Conservation (phyloP, 495 filamentous ascomycete species). For the Tetracladium setigerum region DNA sequence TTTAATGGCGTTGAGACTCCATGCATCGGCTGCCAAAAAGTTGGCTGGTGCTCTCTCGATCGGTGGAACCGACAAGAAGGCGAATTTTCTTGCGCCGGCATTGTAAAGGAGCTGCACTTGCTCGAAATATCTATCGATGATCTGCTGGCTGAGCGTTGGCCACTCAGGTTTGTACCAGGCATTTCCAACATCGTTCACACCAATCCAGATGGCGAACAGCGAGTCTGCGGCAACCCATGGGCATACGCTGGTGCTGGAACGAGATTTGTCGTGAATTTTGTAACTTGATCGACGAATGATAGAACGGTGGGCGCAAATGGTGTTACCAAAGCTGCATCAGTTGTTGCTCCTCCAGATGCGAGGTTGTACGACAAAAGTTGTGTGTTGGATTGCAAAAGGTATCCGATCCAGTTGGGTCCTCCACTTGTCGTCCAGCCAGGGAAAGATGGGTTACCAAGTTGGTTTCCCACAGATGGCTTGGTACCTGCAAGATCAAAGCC, state of each 20-base stretch:
- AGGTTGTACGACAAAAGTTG: constrained; percentile 58
- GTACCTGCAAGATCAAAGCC: constrained; percentile 55
- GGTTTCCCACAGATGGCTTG: constrained; percentile 57
- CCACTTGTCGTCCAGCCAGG: constrained; percentile 53
- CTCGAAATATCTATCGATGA: constrained; percentile 29
- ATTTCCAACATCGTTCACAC: constrained; percentile 74
- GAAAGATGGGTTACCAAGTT: constrained; percentile 67
- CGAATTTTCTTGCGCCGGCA: constrained; percentile 37
- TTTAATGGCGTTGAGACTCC: no score
- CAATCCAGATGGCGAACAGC: constrained; percentile 67
- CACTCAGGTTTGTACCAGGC: constrained; percentile 37
- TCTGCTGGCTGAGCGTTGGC: constrained; percentile 20
- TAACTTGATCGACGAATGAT: constrained; percentile 51
- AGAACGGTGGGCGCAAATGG: constrained; percentile 44
- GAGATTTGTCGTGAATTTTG: constrained; percentile 27
- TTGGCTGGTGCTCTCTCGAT: constrained; percentile 33
- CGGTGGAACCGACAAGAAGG: constrained; percentile 45
- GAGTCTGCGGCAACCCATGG: constrained; percentile 54
- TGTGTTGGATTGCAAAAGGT: constrained; percentile 48
- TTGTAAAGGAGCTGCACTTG: constrained; percentile 31
- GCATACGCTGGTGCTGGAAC: constrained; percentile 28
- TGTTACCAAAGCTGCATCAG: constrained; percentile 49
- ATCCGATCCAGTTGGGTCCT: constrained; percentile 64
- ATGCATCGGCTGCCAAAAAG: constrained; percentile 17
- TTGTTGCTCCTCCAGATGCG: constrained; percentile 62